Conservation (phyloP, 768 basidiomycete species). For the Cystofilobasidium bisporidii region DNA sequence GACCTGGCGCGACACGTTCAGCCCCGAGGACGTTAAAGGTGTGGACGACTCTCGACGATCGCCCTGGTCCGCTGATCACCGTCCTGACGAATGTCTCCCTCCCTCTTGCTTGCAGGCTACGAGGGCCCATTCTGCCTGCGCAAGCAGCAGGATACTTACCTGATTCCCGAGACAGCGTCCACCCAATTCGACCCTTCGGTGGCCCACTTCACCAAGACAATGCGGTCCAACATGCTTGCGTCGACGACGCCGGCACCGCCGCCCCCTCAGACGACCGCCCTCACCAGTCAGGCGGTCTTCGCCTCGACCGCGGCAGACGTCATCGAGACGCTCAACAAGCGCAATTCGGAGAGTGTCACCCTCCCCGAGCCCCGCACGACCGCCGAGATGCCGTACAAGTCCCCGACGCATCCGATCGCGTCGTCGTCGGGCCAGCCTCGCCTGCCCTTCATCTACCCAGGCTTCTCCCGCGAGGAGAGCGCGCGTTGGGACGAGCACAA, state of each 20-base stretch:
- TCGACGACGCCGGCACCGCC: not conserved
- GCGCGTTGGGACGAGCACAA: not conserved
- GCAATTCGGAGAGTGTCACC: not conserved
- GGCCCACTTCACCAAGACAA: not conserved
- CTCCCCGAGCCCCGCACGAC: too few species aligned
- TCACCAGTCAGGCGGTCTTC: too few species aligned
- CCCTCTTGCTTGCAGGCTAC: slow-evolving; percentile 8
- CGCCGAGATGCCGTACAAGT: too few species aligned
- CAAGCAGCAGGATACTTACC: slow-evolving; percentile 6
- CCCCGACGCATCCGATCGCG: not conserved
- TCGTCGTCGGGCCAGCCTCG: not conserved
- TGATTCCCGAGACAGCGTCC: not conserved
- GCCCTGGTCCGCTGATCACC: too few species aligned
- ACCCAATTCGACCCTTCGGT: not conserved
- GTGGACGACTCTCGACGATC: too few species aligned
- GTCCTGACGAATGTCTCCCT: too few species aligned
- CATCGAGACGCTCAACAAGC: too few species aligned
- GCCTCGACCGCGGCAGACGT: too few species aligned
- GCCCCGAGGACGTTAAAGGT: slow-evolving; percentile 5
- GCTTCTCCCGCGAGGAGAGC: not conserved
- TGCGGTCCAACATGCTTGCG: not conserved
- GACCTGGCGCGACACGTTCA: slow-evolving; percentile 24
- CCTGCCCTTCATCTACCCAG: not conserved
- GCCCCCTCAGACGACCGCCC: not conserved
- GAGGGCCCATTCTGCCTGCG: slow-evolving; percentile 21